These are phyloP conservation scores for Zymoseptoria passerinii DNA, from an alignment of 2,329 filamentous ascomycete genomes.

Conservation along the genomic window DNA sequence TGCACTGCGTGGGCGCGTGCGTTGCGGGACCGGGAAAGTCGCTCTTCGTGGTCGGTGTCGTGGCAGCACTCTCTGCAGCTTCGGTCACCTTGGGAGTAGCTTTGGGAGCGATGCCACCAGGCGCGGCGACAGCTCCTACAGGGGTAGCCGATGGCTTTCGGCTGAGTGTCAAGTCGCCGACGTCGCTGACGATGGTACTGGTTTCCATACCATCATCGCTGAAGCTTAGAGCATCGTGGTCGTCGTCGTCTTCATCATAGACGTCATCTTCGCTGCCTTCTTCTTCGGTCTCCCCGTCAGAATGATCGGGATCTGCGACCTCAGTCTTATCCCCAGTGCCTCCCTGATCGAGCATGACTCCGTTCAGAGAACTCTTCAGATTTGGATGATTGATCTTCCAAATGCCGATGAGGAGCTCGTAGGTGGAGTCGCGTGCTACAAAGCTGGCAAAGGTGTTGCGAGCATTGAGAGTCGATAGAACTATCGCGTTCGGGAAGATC, in stretches of 20 bases:
- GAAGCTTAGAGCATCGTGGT: conserved; percentile 53
- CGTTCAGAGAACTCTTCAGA: conserved; percentile 82
- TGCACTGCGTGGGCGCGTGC: conserved; percentile 79
- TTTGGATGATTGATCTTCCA: conserved; percentile 96
- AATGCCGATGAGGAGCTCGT: conserved; percentile 93
- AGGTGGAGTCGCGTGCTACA: conserved; percentile 87
- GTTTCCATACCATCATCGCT: conserved; percentile 43
- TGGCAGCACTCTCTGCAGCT: conserved; percentile 32
- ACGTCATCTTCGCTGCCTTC: conserved; percentile 71
- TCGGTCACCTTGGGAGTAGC: conserved; percentile 30
- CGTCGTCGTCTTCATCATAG: conserved; percentile 70
- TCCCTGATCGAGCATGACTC: conserved; percentile 67
- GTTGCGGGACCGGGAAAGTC: conserved; percentile 81
- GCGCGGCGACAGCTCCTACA: conserved; percentile 23
- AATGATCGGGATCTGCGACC: conserved; percentile 58
- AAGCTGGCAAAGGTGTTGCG: conserved; percentile 95
- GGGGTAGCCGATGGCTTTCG: conserved; percentile 62
- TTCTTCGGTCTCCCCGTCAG: conserved; percentile 43
- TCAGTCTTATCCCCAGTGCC: conserved; percentile 85
- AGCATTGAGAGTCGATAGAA: conserved; percentile 90
- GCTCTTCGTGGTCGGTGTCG: conserved; percentile 35
- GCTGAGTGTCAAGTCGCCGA: conserved; percentile 41
- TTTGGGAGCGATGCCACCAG: conserved; percentile 18
- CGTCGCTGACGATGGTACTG: conserved; percentile 48
- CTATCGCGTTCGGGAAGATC: conserved; percentile 93